Base-by-base conservation (phyloP, 2,329 filamentous ascomycete species). In the Fusarium poae region DNA sequence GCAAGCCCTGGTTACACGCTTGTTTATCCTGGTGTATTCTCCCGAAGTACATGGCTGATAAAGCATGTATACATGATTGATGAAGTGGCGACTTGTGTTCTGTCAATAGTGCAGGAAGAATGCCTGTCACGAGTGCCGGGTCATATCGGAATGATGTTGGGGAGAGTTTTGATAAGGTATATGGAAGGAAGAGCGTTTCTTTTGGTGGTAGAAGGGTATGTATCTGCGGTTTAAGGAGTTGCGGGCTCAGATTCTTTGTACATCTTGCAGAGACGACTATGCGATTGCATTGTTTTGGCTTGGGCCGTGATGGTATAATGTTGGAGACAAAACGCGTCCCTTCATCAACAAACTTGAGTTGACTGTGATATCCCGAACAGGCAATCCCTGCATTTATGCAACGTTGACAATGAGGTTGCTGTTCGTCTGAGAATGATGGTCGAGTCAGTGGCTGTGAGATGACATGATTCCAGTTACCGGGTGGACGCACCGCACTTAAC, bases 271-370 rank as follows among this genome's bases (percentile, higher is more conserved):
- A n/a, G 4, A 15, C 25, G 11, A 29, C 20, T 20, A 30, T 56
- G 18, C 25, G 35, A 3, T 5, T 45, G 12, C 50, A 43, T 30
- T 62, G 50, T 57, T 40, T 16, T 16, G 56, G 32, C 18, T 51
- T 51, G 5, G 48, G 23, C n/a, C 32, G 48, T 9, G 48, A 51
- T 6, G 37, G 23, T 15, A 51, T n/a, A 29, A 20, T 21, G 2
- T 27, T 16, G 5, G 45, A 11, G 4, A 25, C 7, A 40, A 67
- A 67, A 12, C 64, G 64, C 4, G 37, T 49, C 3, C 64, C 58
- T 29, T 67, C 64, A 7, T 67, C 57, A 10, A 67, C 63, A 40
- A 63, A 67, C n/a, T 67, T 67, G 3, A 67, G 63, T 25, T 67
- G 46, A 27, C 63, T 67, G 11, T 67, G 64, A 37, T 67, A 67